Evolutionary conservation across 495 filamentous ascomycete genomes (phyloP), one percentile per base, ranked within the genome.

Genomic region (Aspergillus leporis): DNA sequence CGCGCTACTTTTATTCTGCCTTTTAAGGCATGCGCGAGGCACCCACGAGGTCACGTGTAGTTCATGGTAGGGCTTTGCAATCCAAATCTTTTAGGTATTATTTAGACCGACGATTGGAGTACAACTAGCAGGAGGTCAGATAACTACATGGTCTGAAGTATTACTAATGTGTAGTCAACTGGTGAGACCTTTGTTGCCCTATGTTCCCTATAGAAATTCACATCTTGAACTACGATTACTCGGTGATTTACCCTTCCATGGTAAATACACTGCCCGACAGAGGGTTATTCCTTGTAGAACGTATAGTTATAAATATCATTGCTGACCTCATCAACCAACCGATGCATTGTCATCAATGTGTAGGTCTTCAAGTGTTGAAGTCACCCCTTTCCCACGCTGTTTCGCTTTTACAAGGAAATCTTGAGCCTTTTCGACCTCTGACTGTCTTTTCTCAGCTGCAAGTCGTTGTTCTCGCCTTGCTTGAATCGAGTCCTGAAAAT

Each of bases 21-120:
- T 56, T 52, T 43, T 59, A 46, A 58, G 61, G 56, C 61, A 71
- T 6, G 19, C 61, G 66, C 69, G 58, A 61, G 61, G 60, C 54
- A 61, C 55, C 60, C 73, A 64, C 68, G 73, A 45, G 53, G 68
- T 65, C 65, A 75, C 81, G 74, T 76, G 89, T 81, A 2, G 14
- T 3, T 18, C 16, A 21, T 45, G 18, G n/a, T 16, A 41, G 5
- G 16, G 16, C 13, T n/a, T n/a, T 18, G 32, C 32, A 36, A 36
- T 36, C 32, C 4, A 36, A 8, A 3, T 36, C 32, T 10, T 10
- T 14, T 36, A 8, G 13, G 25, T 6, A 6, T 28, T 36, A 10
- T 36, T 36, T 10, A 9, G 4, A 36, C 32, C 9, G 32, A 36
- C 1, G 1, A 36, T 14, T 36, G 2, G 10, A 36, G 4, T 36